Evolutionary conservation across 208 protist genomes (phyloP).

Genomic region (Crithidia expoeki): DNA sequence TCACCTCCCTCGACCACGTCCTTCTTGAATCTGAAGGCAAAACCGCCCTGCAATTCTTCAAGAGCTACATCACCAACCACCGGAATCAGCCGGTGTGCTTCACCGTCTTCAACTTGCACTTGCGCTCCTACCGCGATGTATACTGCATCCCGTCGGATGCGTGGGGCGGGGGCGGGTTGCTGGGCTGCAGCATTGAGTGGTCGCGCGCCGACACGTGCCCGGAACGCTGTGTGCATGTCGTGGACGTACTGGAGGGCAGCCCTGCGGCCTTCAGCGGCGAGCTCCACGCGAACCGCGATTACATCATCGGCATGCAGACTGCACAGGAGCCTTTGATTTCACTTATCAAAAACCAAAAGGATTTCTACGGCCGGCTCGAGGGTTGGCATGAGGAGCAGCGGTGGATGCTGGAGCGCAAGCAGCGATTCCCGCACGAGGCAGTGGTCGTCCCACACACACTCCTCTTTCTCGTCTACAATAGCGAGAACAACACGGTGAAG

Average conservation of each 20-base stretch:
- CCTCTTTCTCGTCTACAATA: constrained; percentile 79
- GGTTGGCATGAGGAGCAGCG: constrained; percentile 63
- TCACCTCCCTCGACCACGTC: constrained; percentile 70
- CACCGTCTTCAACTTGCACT: constrained; percentile 71
- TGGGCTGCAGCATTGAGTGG: constrained; percentile 91
- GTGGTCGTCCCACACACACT: constrained; percentile 48
- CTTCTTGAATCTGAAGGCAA: constrained; percentile 24
- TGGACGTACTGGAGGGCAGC: constrained; percentile 60
- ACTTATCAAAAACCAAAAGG: constrained; percentile 61
- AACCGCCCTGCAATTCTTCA: constrained; percentile 55
- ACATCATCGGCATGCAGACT: constrained; percentile 88
- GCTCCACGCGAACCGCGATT: constrained; percentile 62
- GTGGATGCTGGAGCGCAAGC: constrained; percentile 33
- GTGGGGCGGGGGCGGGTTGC: constrained; percentile 65
- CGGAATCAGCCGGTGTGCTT: constrained; percentile 50
- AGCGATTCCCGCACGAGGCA: constrained; percentile 21
- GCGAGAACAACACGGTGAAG: constrained; percentile 63
- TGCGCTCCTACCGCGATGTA: constrained; percentile 67
- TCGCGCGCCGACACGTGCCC: constrained; percentile 29
- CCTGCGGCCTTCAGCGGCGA: constrained; percentile 53
- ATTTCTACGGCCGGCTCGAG: constrained; percentile 71
- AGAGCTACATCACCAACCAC: constrained; percentile 49
- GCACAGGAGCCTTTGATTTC: constrained; percentile 62
- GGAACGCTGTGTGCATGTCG: constrained; percentile 66
- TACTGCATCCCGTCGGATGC: constrained; percentile 26